Base-by-base conservation (phyloP, 306 rosid genomes). In the Fagus crenata region DNA sequence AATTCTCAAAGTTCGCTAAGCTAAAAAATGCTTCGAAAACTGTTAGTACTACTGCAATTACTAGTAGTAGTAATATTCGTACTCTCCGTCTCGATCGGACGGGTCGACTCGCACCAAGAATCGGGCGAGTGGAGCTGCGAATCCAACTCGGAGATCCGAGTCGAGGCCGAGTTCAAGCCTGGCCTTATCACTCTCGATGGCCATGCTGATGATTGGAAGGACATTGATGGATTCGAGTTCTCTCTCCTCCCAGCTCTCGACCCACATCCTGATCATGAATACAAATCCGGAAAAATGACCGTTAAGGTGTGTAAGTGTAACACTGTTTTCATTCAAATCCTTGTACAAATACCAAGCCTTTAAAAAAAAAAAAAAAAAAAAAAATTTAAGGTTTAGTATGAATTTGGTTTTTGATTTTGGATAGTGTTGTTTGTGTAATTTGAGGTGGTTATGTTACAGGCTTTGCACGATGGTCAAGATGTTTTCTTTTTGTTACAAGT, bases 201-300 rank as follows among this genome's bases (percentile, higher is more conserved):
- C 37, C 96, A 87, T 67, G 86, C 92, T 49, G 98, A 95, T 39
- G 98, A 95, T 76, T 95, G 98, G 98, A 83, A 87, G 80, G 90
- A 83, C 84, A 84, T 89, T 83, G 97, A 88, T 79, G 97, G 87
- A 9, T 92, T 83, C 46, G 89, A 88, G 75, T 92, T 95, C 75
- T 55, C 97, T 77, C 98, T 95, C 74, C 91, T 85, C 64, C 96
- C 90, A 7, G 98, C 98, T 28, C 89, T 92, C 18, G 97, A 92
- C 70, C 97, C 97, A 2, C 87, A 95, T 69, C 85, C 81, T 13
- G 98, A 95, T 5, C 37, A 86, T 18, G 92, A 90, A 81, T 94
- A 90, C 80, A 78, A 79, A 77, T 91, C 82, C 18, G 98, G 98
- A 81, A 92, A 83, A 49, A 86, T 92, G 93, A 87, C 82, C 76